Percentiles rank a stretch among this genome's conserved stretches.
Conservation (phyloP, 257 asterid species). For the Datura wrightii region DNA sequence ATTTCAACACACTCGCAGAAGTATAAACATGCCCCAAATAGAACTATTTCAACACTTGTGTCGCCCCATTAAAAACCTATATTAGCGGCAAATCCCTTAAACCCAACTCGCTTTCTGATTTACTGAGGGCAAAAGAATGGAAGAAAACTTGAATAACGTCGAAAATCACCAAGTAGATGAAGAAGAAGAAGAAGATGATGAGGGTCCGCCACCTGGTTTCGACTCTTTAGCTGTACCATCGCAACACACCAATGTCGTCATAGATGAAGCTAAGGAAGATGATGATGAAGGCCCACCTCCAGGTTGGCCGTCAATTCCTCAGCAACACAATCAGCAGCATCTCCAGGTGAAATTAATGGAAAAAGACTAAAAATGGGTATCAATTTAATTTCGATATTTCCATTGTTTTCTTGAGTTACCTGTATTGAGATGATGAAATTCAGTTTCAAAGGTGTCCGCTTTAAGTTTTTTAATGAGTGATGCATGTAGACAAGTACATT, state of each 20-base stretch:
- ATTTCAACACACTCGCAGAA: too few relatives aligned
- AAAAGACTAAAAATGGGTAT: not conserved
- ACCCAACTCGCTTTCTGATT: not conserved
- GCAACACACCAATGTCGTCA: conserved; percentile 31
- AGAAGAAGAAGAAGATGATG: conserved; percentile 71
- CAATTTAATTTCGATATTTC: not conserved
- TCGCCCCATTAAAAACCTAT: not conserved
- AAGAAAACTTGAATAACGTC: not conserved
- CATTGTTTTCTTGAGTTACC: conserved; percentile 1
- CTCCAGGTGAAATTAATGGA: conserved; percentile 44
- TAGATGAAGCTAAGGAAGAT: conserved; percentile 29
- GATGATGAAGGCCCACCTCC: conserved; percentile 84
- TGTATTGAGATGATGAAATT: not conserved
- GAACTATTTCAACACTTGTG: not conserved
- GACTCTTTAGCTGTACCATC: conserved; percentile 46
- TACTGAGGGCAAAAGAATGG: conserved; percentile 21
- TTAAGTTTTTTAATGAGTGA: not conserved
- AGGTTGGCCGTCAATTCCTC: conserved; percentile 61
- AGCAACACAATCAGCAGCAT: conserved; percentile 32
- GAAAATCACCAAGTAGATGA: conserved; percentile 25
- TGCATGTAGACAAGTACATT: not conserved
- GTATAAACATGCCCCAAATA: too few relatives aligned
- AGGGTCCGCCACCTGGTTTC: conserved; percentile 92
- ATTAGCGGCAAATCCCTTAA: conserved; percentile 15
- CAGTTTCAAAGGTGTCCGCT: not conserved